Percentiles rank a stretch among this genome's conserved stretches.
Evolutionary conservation across 352 stramenopile genomes (phyloP).

Genomic region (Phytophthora tentaculata): DNA sequence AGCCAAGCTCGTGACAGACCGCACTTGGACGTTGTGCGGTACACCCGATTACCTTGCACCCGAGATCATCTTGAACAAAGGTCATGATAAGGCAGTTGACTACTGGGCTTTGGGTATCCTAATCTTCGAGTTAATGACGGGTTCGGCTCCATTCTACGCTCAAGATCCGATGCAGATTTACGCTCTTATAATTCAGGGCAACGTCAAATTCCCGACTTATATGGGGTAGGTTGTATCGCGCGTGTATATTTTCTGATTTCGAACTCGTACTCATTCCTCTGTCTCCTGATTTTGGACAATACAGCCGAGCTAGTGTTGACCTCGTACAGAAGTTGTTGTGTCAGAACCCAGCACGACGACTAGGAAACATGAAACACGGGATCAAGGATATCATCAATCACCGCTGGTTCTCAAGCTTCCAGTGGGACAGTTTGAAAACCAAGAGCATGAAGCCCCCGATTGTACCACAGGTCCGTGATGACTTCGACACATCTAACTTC

Average conservation of each 20-base stretch:
- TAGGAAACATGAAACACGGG: conserved; percentile 86
- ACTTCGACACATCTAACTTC: conserved; percentile 86
- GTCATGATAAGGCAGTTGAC: conserved; percentile 91
- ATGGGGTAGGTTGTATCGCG: conserved; percentile 65
- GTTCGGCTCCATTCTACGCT: conserved; percentile 88
- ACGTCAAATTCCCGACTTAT: conserved; percentile 84
- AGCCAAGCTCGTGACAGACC: conserved; percentile 87
- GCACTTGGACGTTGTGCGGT: conserved; percentile 92
- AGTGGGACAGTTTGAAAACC: conserved; percentile 65
- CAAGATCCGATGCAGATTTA: conserved; percentile 93
- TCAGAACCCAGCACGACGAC: conserved; percentile 71
- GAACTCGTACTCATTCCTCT: conserved; percentile 5
- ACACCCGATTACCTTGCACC: conserved; percentile 94
- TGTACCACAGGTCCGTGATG: conserved; percentile 71
- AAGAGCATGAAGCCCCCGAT: conserved; percentile 79
- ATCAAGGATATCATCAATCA: conserved; percentile 89
- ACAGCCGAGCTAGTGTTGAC: conserved; percentile 71
- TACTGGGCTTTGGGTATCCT: conserved; percentile 92
- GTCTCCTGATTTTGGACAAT: conserved; percentile 2
- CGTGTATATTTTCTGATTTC: background rate
- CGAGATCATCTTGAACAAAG: conserved; percentile 93
- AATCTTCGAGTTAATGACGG: conserved; percentile 91
- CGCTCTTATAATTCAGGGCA: conserved; percentile 89
- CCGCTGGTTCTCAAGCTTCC: conserved; percentile 79
- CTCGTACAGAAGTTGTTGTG: conserved; percentile 90